Base-by-base conservation (phyloP, 768 basidiomycete genomes). In the Auriscalpium vulgare region DNA sequence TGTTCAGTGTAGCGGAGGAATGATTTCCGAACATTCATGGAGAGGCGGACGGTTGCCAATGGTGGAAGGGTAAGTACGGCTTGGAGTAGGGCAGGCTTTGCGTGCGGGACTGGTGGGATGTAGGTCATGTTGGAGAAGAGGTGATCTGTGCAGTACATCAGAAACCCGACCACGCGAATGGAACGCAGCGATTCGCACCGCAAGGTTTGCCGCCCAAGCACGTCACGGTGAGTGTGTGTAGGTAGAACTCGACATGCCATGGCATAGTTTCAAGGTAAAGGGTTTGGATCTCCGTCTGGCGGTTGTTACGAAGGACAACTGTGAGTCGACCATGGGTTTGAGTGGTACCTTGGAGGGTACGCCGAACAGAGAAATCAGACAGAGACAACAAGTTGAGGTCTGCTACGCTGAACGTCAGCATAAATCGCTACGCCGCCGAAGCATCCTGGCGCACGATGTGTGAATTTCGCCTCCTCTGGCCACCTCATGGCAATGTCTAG, bases 1-100 rank as follows among this genome's bases (percentile, higher is more conserved):
- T 98, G 95, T 65, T 98, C 95, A 10, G 92, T 95, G 68, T 97
- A 98, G 51, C 87, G 83, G 54, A 99, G 72, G 66, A 94, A 97
- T 1, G 87, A 80, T 67, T 93, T 93, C 37, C 80, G 77, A 64
- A 93, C 83, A 37, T 87, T 87, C 67, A 95, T 76, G 16, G 75
- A 79, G 53, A 97, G 71, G 8, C 76, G 75, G 7, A 92, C 66
- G 0, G 81, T 85, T 56, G 79, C 77, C 38, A 74, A 72, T 8
- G 90, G 74, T 0, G 94, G 92, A n/a, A 98, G 67, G 2, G 69
- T 75, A 13, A 98, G 69, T 17, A 77, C 66, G 6, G 83, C 76
- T 69, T 95, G 87, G 47, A 98, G 75, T 6, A 85, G 84, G 8
- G 89, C 86, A 1, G 97, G 90, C 10, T 80, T 79, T n/a, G 76